Evolutionary conservation across 1,284 basidiomycete species (phyloP).

Genomic region (Leccinum huronense): DNA sequence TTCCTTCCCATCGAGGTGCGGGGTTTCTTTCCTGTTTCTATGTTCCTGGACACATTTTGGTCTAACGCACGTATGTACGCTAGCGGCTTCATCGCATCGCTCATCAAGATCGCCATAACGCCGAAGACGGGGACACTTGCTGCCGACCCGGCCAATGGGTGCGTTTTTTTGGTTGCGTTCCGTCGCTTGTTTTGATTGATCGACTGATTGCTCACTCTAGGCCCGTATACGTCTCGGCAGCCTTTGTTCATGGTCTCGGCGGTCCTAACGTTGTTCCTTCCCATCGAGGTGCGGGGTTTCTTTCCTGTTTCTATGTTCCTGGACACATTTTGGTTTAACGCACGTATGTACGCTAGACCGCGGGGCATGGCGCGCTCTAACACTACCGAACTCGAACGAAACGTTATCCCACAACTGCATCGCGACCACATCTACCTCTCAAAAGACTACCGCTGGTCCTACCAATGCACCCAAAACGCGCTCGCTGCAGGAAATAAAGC

Average conservation of each 20-base stretch:
- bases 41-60: not conserved
- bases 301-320: not conserved
- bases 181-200: not conserved
- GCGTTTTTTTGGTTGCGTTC: too few relatives aligned
- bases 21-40: too few relatives aligned
- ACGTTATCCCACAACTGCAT: conserved; percentile 64
- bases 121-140: too few relatives aligned
- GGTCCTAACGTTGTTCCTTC: conserved; percentile 48
- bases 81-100: conserved; percentile 6
- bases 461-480: conserved; percentile 69
- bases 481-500: conserved; percentile 89
- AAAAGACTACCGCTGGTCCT: conserved; percentile 39
- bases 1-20: conserved; percentile 59
- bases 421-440: conserved; percentile 47
- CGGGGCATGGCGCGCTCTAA: conserved; percentile 25
- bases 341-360: conserved; percentile 17
- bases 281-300: conserved; percentile 50
- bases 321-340: not conserved
- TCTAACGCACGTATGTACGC: not conserved
- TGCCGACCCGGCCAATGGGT: too few relatives aligned
- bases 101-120: too few relatives aligned
- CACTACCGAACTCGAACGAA: conserved; percentile 43
- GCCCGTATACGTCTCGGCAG: conserved; percentile 58
- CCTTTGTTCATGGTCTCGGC: conserved; percentile 51
- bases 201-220: conserved; percentile 25